Evolutionary conservation across 1,284 basidiomycete genomes (phyloP).

Genomic region (Ustilago vetiveriae): DNA sequence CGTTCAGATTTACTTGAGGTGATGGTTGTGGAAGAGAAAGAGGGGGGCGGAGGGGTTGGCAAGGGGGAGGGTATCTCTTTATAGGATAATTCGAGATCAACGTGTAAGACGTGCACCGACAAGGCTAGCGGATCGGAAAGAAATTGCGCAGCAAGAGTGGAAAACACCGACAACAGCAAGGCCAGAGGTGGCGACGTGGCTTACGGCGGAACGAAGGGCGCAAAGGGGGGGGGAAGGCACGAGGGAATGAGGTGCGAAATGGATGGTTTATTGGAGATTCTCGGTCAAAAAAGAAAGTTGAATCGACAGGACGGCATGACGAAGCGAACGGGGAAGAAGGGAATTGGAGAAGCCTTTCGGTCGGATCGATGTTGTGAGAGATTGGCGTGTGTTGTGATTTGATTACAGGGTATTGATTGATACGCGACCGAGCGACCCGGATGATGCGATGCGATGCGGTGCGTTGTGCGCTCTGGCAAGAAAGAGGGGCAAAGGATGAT

Average conservation of each 20-base stretch:
- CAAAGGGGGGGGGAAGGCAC: neutral
- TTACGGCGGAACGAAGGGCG: neutral
- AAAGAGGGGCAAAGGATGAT: conserved; percentile 3
- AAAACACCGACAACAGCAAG: neutral
- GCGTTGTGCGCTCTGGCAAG: neutral
- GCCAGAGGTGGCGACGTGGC: conserved; percentile 12
- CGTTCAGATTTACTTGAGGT: conserved; percentile 31
- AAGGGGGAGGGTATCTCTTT: conserved; percentile 26
- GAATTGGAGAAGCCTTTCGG: conserved; percentile 3
- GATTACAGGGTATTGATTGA: too few relatives aligned
- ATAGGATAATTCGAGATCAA: conserved; percentile 28
- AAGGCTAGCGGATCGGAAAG: conserved; percentile 11
- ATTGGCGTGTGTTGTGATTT: too few relatives aligned
- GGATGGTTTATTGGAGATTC: conserved; percentile 11
- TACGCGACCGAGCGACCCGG: too few relatives aligned
- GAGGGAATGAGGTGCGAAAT: conserved; percentile 15
- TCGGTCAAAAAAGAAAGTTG: conserved; percentile 7
- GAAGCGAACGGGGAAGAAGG: neutral
- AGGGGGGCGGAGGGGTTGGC: conserved; percentile 5
- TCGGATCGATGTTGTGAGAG: conserved; percentile 47
- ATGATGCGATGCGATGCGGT: neutral
- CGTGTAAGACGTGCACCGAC: conserved; percentile 1
- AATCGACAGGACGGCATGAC: conserved; percentile 3
- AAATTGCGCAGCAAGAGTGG: conserved; percentile 4
- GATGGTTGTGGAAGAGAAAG: conserved; percentile 43